Percentiles rank a stretch among this genome's conserved stretches.
Evolutionary conservation across 805 yeast genomes (phyloP).

Genomic region (Ogataea polymorpha): DNA sequence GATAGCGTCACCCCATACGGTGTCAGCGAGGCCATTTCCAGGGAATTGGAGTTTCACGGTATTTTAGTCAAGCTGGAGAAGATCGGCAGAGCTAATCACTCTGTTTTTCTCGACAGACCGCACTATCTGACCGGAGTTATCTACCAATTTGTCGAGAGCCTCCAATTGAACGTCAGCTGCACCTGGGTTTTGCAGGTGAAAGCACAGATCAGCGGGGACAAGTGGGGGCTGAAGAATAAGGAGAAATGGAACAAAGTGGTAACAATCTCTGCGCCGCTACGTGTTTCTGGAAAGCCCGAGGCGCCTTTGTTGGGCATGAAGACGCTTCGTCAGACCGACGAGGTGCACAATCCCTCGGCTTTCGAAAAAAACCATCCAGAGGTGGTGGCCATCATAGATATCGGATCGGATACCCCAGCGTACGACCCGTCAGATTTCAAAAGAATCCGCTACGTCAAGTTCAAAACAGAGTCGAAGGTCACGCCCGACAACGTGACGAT

Average conservation of each 20-base stretch:
- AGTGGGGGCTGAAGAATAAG: constrained; percentile 79
- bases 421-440: constrained; percentile 58
- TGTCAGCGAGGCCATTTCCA: constrained; percentile 32
- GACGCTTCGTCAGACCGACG: constrained; percentile 65
- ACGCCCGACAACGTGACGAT: constrained; percentile 66
- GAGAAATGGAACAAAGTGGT: constrained; percentile 62
- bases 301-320: constrained; percentile 69
- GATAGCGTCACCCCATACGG: constrained; percentile 53
- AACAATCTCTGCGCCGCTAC: constrained; percentile 46
- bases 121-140: constrained; percentile 61
- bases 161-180: constrained; percentile 52
- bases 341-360: constrained; percentile 51
- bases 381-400: constrained; percentile 61
- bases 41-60: constrained; percentile 27
- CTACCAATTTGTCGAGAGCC: constrained; percentile 50
- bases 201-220: constrained; percentile 62
- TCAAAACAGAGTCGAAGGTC: constrained; percentile 75
- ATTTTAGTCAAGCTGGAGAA: constrained; percentile 35
- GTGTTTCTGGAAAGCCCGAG: constrained; percentile 25
- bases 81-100: constrained; percentile 59
- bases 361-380: constrained; percentile 51
- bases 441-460: constrained; percentile 59
- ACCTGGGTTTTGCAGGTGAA: constrained; percentile 69
- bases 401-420: constrained; percentile 68
- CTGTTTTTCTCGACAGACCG: constrained; percentile 60